phyloP scores from a whole-genome alignment of 2,329 filamentous ascomycete species.

The Penicillium palitans region DNA sequence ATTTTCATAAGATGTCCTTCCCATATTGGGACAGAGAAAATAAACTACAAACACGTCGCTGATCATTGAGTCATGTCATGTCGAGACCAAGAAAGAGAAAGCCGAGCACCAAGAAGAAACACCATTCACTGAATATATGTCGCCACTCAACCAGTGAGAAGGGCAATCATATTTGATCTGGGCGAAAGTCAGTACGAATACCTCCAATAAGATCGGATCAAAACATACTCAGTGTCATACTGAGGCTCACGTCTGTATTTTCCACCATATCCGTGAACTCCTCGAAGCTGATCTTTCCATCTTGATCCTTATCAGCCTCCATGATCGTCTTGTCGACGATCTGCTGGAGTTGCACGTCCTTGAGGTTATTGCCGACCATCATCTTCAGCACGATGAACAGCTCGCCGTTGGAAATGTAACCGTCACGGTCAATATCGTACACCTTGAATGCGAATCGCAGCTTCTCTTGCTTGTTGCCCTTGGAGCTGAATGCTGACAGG shows the following conservation, averaged over 20 bases:
- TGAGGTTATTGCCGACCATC: conserved; percentile 99
- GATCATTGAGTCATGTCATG: conserved; percentile 31
- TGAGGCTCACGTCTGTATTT: conserved; percentile 74
- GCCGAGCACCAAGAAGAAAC: not conserved
- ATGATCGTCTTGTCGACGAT: conserved; percentile 99
- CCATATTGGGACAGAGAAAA: conserved; percentile 10
- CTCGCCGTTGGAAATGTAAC: conserved; percentile 98
- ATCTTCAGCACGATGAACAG: conserved; percentile 99
- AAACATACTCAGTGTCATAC: conserved; percentile 64
- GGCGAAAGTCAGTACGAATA: conserved; percentile 6
- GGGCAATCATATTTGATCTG: conserved; percentile 24
- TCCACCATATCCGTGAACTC: conserved; percentile 99
- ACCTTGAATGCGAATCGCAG: conserved; percentile 97
- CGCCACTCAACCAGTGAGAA: conserved; percentile 9
- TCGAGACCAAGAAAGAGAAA: conserved; percentile 8
- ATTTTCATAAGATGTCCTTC: conserved; percentile 11
- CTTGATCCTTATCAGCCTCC: conserved; percentile 94
- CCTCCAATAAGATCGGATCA: not conserved
- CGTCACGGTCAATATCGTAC: conserved; percentile 98
- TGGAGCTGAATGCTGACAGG: conserved; percentile 91
- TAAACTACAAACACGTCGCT: conserved; percentile 28
- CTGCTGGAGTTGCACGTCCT: conserved; percentile 97
- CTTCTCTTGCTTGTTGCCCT: conserved; percentile 99
- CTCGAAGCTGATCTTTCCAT: conserved; percentile 98
- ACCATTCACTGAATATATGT: conserved; percentile 2